Percentiles rank a stretch among this genome's conserved stretches.
Conservation (phyloP, 495 filamentous ascomycete species). For the Cercophora newfieldiana region DNA sequence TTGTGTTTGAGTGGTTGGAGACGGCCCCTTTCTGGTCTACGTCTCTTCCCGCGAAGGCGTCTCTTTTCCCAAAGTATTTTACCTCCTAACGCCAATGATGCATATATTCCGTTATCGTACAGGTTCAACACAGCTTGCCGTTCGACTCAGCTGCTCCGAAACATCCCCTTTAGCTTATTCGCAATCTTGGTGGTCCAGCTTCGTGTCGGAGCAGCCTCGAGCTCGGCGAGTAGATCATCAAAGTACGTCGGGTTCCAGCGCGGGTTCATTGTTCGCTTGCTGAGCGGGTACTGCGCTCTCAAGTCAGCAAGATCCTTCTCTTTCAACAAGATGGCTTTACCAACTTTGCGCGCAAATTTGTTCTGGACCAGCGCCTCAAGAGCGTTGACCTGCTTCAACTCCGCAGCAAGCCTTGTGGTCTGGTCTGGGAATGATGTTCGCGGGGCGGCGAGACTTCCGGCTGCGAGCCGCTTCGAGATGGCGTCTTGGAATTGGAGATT, state of each 20-base stretch:
- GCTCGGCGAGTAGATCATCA: conserved; percentile 66
- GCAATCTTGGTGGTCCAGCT: conserved; percentile 55
- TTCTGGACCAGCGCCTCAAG: conserved; percentile 74
- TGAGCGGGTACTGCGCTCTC: conserved; percentile 59
- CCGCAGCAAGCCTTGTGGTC: conserved; percentile 33
- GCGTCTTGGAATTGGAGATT: conserved; percentile 71
- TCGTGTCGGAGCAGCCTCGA: conserved; percentile 67
- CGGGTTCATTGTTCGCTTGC: conserved; percentile 61
- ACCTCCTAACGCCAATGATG: conserved; percentile 28
- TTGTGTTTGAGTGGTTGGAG: background rate
- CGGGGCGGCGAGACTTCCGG: conserved; percentile 49
- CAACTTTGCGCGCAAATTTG: conserved; percentile 63
- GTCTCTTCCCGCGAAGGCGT: background rate
- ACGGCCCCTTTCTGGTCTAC: background rate
- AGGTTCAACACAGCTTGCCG: conserved; percentile 7
- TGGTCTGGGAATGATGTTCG: conserved; percentile 4
- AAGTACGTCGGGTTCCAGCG: conserved; percentile 78
- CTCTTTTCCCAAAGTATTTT: background rate
- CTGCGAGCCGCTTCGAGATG: conserved; percentile 61
- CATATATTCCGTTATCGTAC: conserved; percentile 11
- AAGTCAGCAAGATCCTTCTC: background rate
- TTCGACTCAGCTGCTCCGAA: conserved; percentile 53
- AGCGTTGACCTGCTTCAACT: conserved; percentile 64
- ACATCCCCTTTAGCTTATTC: conserved; percentile 63
- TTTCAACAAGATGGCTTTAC: background rate